These are phyloP conservation scores for Paecilomyces formosus DNA, from an alignment of 2,329 filamentous ascomycete genomes.

Conservation along the genomic window DNA sequence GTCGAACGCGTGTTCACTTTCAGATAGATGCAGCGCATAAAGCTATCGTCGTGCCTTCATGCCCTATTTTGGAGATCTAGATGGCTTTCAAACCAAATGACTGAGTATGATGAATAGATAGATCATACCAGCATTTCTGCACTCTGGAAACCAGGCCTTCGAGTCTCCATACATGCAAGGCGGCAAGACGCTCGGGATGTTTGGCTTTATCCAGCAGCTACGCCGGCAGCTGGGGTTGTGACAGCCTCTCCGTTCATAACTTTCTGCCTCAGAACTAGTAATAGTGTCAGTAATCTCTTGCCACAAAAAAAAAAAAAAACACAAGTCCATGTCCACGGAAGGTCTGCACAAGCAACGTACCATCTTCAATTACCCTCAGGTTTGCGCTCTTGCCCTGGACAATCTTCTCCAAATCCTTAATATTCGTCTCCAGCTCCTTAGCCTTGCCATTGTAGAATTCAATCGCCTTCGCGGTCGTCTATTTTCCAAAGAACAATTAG, in stretches of 20 bases:
- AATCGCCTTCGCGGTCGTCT: slow-evolving; percentile 52
- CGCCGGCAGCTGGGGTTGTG: slow-evolving; percentile 24
- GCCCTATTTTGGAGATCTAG: too few species aligned
- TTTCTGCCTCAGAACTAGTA: slow-evolving; percentile 45
- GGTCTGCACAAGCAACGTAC: slow-evolving; percentile 38
- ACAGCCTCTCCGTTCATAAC: slow-evolving; percentile 39
- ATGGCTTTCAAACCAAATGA: neutral
- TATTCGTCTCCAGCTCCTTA: slow-evolving; percentile 56
- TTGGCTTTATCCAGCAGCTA: slow-evolving; percentile 14
- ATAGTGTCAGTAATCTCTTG: slow-evolving; percentile 11
- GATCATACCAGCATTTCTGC: neutral
- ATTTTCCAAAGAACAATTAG: slow-evolving; percentile 4
- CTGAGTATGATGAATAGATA: neutral
- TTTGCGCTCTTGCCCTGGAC: slow-evolving; percentile 74
- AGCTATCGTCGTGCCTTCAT: too few species aligned
- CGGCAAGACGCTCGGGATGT: neutral
- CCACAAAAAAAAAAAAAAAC: too few species aligned
- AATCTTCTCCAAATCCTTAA: slow-evolving; percentile 62
- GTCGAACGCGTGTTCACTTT: too few species aligned
- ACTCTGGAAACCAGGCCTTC: neutral
- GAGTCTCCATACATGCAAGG: neutral
- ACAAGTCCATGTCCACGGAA: neutral
- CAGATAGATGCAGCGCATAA: too few species aligned
- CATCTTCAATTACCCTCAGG: slow-evolving; percentile 80
- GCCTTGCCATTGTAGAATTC: slow-evolving; percentile 64